Percentiles rank a stretch among this genome's conserved stretches.
phyloP scores from a whole-genome alignment of 306 rosid genomes.

The Elaeagnus macrophylla region DNA sequence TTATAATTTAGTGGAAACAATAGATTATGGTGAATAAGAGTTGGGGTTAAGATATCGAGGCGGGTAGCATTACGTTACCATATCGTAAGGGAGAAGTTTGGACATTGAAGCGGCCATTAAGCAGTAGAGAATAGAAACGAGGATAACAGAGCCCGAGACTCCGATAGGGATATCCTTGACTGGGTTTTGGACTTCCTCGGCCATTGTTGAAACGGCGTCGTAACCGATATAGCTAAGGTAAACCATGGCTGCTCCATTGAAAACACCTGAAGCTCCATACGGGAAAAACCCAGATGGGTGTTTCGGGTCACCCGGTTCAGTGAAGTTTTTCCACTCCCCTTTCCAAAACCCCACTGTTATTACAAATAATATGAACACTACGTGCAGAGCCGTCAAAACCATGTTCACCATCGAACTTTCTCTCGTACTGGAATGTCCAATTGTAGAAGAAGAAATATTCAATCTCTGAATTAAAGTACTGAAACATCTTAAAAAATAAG shows the following conservation, averaged over 20 bases:
- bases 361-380: slow-evolving; percentile 60
- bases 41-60: neutral
- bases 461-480: neutral
- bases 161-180: slow-evolving; percentile 83
- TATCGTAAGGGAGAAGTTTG: slow-evolving; percentile 77
- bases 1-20: neutral
- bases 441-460: too few species aligned
- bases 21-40: too few species aligned
- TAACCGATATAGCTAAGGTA: slow-evolving; percentile 83
- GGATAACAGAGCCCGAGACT: slow-evolving; percentile 67
- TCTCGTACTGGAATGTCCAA: slow-evolving; percentile 37
- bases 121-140: slow-evolving; percentile 70
- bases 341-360: slow-evolving; percentile 55
- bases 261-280: slow-evolving; percentile 55
- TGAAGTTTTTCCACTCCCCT: slow-evolving; percentile 71
- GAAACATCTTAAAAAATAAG: neutral
- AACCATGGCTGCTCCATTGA: slow-evolving; percentile 70
- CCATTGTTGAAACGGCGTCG: slow-evolving; percentile 96
- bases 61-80: slow-evolving; percentile 27
- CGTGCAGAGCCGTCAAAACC: slow-evolving; percentile 67
- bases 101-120: slow-evolving; percentile 93
- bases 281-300: slow-evolving; percentile 65
- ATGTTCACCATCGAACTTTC: slow-evolving; percentile 79
- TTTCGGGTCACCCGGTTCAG: slow-evolving; percentile 42
- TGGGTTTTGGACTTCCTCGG: slow-evolving; percentile 73